Base-by-base conservation (phyloP, 805 yeast species). In the Ogataea pignaliae region DNA sequence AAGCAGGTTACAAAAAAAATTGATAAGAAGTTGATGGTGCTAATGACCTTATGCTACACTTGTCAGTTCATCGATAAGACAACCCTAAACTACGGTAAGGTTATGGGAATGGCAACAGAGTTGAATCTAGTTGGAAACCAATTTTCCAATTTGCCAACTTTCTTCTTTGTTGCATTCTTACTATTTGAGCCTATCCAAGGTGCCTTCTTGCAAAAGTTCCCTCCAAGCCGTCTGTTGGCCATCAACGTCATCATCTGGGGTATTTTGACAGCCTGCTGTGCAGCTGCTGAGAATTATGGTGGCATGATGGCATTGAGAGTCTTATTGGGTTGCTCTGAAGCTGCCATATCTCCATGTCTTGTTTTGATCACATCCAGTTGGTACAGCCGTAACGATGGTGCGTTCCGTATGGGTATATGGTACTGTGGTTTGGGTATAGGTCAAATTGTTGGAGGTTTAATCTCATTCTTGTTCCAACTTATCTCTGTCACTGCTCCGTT, bases 171-270 rank as follows among this genome's bases (percentile, higher is more conserved):
- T 35, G 89, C 88, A 1, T 83, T 83, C 57, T 59, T 83, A 36
- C 66, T 66, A 9, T 79, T 77, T 55, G 82, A 78, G 50, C 64
- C 75, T 37, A 79, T 81, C 3, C 71, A 76, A 3, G 62, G 70
- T 6, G 50, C 61, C 33, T 41, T 71, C 3, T 60, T 80, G 18
- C 88, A 83, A 57, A 73, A 66, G 46, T 72, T 78, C 41, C 81
- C 81, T 1, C 70, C 82, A 49, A 72, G 79, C 7, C 75, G 75
- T 49, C 66, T 78, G 3, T 66, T 75, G 3, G 63, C 78, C 6
- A 50, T 61, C 1, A 76, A 73, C 50, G 72, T 81, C 36, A 51
- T 81, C 4, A 34, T 75, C 0, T 83, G 89, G 88, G 88, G 88
- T 10, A 55, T 78, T 11, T 60, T 80, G 35, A 66, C 75, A 36